phyloP scores from a whole-genome alignment of 495 filamentous ascomycete genomes.

The Poronia punctata region DNA sequence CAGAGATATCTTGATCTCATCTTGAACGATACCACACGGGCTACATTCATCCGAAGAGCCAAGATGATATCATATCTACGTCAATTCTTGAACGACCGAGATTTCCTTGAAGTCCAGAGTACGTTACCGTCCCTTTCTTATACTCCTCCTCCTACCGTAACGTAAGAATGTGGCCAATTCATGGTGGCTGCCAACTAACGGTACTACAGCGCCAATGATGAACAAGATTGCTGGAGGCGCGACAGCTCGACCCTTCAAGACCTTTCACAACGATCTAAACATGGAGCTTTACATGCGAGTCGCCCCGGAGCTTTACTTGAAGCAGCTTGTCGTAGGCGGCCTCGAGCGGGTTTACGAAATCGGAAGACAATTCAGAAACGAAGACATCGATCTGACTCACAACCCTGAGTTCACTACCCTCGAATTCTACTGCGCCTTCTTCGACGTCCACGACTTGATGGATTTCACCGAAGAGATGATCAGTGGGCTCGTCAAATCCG shows the following conservation, averaged over 20 bases:
- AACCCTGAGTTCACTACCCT: slow-evolving; percentile 98
- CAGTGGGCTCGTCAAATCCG: slow-evolving; percentile 80
- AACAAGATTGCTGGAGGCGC: slow-evolving; percentile 92
- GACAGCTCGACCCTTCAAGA: slow-evolving; percentile 91
- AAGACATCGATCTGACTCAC: slow-evolving; percentile 93
- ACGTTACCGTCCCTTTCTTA: background rate
- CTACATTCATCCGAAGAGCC: slow-evolving; percentile 73
- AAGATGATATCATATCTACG: slow-evolving; percentile 84
- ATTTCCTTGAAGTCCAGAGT: slow-evolving; percentile 60
- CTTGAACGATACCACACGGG: slow-evolving; percentile 79
- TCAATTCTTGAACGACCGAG: slow-evolving; percentile 72
- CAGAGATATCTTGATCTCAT: slow-evolving; percentile 92
- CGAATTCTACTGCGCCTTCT: slow-evolving; percentile 96
- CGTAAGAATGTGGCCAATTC: too few species aligned
- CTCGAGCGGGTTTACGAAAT: slow-evolving; percentile 90
- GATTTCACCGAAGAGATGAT: slow-evolving; percentile 90
- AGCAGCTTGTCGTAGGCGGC: slow-evolving; percentile 91
- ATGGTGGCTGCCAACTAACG: too few species aligned
- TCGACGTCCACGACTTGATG: slow-evolving; percentile 91
- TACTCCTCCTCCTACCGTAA: background rate
- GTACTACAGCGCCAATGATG: slow-evolving; percentile 97
- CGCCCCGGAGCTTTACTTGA: slow-evolving; percentile 91
- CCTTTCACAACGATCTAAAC: slow-evolving; percentile 89
- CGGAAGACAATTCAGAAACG: slow-evolving; percentile 87
- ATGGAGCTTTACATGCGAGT: slow-evolving; percentile 91